These are phyloP conservation scores for Sporothrix pseudoabietina DNA, from an alignment of 2,329 filamentous ascomycete species.

Conservation along the genomic window DNA sequence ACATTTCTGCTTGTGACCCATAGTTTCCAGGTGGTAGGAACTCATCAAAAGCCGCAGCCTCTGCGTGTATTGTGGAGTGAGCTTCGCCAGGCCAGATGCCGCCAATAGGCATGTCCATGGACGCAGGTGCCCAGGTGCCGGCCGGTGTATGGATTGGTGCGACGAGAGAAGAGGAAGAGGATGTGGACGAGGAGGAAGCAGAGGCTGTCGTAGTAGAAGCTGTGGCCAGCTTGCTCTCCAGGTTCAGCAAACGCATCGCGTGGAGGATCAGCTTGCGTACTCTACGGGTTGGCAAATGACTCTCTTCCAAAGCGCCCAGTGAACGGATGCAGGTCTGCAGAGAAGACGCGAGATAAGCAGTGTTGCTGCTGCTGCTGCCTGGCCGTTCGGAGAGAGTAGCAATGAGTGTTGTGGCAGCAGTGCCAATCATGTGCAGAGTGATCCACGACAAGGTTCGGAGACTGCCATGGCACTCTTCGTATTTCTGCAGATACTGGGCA, in stretches of 20 bases:
- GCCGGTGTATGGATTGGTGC: background rate
- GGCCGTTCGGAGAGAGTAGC: conserved; percentile 17
- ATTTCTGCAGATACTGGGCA: conserved; percentile 31
- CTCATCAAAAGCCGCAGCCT: background rate
- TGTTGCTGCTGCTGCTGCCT: background rate
- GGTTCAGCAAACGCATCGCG: conserved; percentile 19
- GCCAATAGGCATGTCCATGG: conserved; percentile 14
- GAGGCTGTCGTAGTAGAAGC: background rate
- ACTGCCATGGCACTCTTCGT: conserved; percentile 27
- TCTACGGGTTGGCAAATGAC: conserved; percentile 23
- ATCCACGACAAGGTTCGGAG: conserved; percentile 26
- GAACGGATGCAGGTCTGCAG: conserved; percentile 25
- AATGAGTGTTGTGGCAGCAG: conserved; percentile 28
- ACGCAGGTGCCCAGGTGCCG: conserved; percentile 6
- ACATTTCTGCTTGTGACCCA: conserved; percentile 21
- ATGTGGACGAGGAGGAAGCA: background rate
- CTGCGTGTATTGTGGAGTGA: background rate
- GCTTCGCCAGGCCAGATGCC: conserved; percentile 22
- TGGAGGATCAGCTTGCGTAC: conserved; percentile 26
- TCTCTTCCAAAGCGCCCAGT: conserved; percentile 25
- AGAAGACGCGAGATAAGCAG: background rate
- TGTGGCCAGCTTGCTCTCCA: conserved; percentile 9
- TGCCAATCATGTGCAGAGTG: conserved; percentile 31
- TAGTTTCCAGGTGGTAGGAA: conserved; percentile 18
- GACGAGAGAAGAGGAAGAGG: background rate